Evolutionary conservation across 495 filamentous ascomycete species (phyloP), one percentile per base, ranked within the genome.

Genomic region (Annulohypoxylon stygium): DNA sequence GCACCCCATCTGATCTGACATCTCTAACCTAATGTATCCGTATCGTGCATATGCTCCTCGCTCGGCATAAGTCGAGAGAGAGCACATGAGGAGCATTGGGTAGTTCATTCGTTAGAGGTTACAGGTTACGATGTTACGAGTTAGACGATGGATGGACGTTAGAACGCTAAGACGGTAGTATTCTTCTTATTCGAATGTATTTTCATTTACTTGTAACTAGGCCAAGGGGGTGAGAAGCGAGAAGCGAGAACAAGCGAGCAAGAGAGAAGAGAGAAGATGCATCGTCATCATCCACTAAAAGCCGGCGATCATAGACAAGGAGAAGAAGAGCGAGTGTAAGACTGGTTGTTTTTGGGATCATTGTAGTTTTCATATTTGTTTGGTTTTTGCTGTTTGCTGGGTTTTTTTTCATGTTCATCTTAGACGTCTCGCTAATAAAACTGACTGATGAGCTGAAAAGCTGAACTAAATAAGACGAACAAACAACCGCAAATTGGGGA

Each of bases 31-130:
- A 74, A 74, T 74, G 71, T 74, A 74, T 58, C 65, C 61, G 45
- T 74, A 73, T 78, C 76, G 67, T 78, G 76, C 74, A 73, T 76
- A 75, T 63, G 67, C 70, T 66, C 76, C 59, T 67, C 30, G 30
- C 30, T 61, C 77, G 76, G 69, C 76, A 73, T 72, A 71, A 33
- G 53, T 20, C 43, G 20, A 57, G 51, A 8, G 51, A 55, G 51
- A 55, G 12, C 26, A 16, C 26, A 36, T n/a, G 41, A 50, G 66
- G 69, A 69, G 69, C 5, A 39, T 30, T 30, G 47, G 72, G 71
- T 69, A 69, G 54, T 59, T 59, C 23, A 50, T 60, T 45, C 55
- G 59, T 66, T 68, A 65, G 62, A 39, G 36, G 36, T 12, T 12
- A 39, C 9, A 39, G 36, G 36, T 12, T 39, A 39, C 30, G 36